A percentile compares a stretch with the other conserved stretches of the same genome.
Conservation (phyloP, 306 rosid species). For the Pterocarpus macrocarpus region DNA sequence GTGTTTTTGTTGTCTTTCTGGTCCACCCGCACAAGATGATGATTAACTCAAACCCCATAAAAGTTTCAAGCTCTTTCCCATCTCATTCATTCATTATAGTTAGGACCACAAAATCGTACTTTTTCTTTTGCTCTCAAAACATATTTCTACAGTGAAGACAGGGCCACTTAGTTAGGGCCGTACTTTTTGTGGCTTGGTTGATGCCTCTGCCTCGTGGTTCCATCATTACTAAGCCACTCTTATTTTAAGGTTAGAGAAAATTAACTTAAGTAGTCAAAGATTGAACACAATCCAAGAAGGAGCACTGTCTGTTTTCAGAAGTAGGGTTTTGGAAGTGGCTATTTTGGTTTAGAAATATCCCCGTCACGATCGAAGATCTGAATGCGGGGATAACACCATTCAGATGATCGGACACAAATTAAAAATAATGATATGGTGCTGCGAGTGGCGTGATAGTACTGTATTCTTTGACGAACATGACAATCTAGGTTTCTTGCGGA, state of each 20-base stretch:
- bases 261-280: neutral
- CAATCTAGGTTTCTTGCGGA: conserved; percentile 5
- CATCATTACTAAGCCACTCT: conserved; percentile 48
- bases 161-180: conserved; percentile 46
- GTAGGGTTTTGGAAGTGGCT: neutral
- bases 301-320: neutral
- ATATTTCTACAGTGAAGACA: conserved; percentile 35
- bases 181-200: conserved; percentile 17
- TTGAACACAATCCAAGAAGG: conserved; percentile 20
- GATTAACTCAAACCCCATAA: conserved; percentile 44
- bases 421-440: neutral
- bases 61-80: conserved; percentile 45
- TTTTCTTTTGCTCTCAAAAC: conserved; percentile 14
- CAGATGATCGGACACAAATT: conserved; percentile 15
- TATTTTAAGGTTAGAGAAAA: conserved; percentile 15
- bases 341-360: conserved; percentile 16
- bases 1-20: conserved; percentile 50
- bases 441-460: conserved; percentile 30
- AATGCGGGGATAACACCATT: conserved; percentile 17
- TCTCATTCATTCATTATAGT: conserved; percentile 47
- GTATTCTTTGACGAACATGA: conserved; percentile 2
- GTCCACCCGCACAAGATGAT: conserved; percentile 53
- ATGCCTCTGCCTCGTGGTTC: conserved; percentile 45
- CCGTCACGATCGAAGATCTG: conserved; percentile 7
- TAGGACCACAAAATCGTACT: conserved; percentile 60